Evolutionary conservation across 2,329 filamentous ascomycete genomes (phyloP).

Genomic region (Colletotrichum cordylinicola): DNA sequence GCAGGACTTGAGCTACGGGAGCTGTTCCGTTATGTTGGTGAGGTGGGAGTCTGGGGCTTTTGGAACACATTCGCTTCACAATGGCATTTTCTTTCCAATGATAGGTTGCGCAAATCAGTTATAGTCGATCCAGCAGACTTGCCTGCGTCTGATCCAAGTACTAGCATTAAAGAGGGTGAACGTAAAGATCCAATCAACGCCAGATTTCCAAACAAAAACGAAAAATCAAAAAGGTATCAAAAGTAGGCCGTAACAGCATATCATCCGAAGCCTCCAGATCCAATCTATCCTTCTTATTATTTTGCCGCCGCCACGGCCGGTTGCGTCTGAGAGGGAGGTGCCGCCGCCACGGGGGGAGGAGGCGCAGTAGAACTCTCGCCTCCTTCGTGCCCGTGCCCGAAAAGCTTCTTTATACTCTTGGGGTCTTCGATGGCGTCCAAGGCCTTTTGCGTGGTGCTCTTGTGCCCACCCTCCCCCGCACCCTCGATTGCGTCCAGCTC

Average conservation of each 20-base stretch:
- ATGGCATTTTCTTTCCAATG: neutral
- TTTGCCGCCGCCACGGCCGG: neutral
- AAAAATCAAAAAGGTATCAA: conserved; percentile 7
- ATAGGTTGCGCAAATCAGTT: neutral
- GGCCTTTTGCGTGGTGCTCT: conserved; percentile 59
- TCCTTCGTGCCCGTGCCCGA: neutral
- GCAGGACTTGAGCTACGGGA: neutral
- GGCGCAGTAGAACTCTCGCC: conserved; percentile 4
- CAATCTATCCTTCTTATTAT: neutral
- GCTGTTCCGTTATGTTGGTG: neutral
- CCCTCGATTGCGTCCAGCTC: conserved; percentile 52
- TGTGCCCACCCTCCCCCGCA: conserved; percentile 42
- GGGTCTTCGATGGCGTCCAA: conserved; percentile 59
- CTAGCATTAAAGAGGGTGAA: neutral
- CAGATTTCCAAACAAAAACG: neutral
- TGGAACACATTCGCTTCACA: neutral
- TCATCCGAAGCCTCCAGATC: neutral
- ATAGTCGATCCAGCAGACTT: neutral
- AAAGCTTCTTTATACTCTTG: conserved; percentile 44
- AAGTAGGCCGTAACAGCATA: neutral
- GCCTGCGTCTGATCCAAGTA: neutral
- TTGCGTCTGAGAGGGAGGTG: neutral
- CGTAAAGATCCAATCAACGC: neutral
- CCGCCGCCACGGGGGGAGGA: neutral
- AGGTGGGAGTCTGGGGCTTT: neutral